Base-by-base conservation (phyloP, 768 basidiomycete species). In the Punctularia strigosozonata region DNA sequence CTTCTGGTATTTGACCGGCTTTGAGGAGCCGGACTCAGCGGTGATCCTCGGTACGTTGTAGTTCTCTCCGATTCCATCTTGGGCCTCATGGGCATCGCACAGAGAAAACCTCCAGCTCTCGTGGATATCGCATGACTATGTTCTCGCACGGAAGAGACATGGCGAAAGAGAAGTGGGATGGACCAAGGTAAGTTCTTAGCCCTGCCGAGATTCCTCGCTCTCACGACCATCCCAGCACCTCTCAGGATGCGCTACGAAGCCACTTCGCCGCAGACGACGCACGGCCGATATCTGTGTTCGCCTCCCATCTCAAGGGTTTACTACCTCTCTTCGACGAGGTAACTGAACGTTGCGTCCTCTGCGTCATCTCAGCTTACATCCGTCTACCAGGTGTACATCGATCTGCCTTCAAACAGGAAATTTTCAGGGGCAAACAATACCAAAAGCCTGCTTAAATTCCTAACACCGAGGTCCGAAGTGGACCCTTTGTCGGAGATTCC, bases 1-100 rank as follows among this genome's bases (percentile, higher is more conserved):
- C 58, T 87, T 92, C 55, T 89, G 83, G 83, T 98, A 99, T 57
- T 66, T 99, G 12, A 95, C 95, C 0, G 95, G 95, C 8, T 95
- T 95, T 50, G 77, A 89, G 41, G 94, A 98, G 54, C 87, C 91
- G 1, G 83, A 94, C 40, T 75, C 94, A 14, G 91, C 87, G 1
- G 64, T 98, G 31, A 68, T 97, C 26, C 67, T 99, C 33, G 78
- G 89, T 86, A 36, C 25, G 66, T 41, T 4, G 43, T 23, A 3
- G 12, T 8, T 5, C 37, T 24, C 18, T 21, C 20, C 37, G 10
- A 20, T 14, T 25, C 23, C 24, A 37, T 26, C 21, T 38, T 26
- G 39, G 33, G 14, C 40, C n/a, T 23, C 39, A 25, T 7, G 25
- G 26, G 43, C 39, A 43, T 28, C 20, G 13, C 12, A 5, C 49